Base-by-base conservation (phyloP, 345 rosid genomes). In the Corchorus capsularis region DNA sequence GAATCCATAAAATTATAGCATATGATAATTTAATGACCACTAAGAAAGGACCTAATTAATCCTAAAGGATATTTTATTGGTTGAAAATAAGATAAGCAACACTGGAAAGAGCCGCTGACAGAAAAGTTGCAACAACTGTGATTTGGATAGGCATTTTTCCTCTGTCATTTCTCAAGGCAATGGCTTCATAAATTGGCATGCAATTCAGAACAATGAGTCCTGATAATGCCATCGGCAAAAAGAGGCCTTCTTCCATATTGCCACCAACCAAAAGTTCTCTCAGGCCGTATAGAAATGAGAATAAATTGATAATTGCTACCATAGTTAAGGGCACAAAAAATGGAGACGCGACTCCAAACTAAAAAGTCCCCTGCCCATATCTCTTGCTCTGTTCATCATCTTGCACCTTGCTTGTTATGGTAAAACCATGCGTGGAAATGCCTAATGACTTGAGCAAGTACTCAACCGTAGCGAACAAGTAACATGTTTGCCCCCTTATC, bases 271-370 rank as follows among this genome's bases (percentile, higher is more conserved):
- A 17, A 12, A 77, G 47, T n/a, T 55, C 53, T 12, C 46, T 17
- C 7, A 79, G 0, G 6, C 89, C 90, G 10, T 4, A 14, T 4
- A 45, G 13, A 22, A 91, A 77, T 5, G 89, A 76, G 12, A 57
- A 11, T 14, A 86, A 77, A 85, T 86, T 91, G 56, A 85, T 47
- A 34, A 83, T 43, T 0, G 97, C 97, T 2, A 83, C 87, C 63
- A 63, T 63, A 10, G 86, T 67, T n/a, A 84, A 46, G 3, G 82
- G 75, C 61, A 87, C 85, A 62, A 90, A 88, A 86, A 95, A 73
- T 0, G 91, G 87, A 0, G 87, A 90, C 49, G 84, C n/a, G 0
- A 72, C 84, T 8, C 96, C 92, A 2, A 93, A 92, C 39, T 92
- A 92, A 1, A 90, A 93, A 0, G 84, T 65, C 19, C 85, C 94